These are phyloP conservation scores for Trichoderma orchidacearum DNA, from an alignment of 495 filamentous ascomycete species.

Conservation along the genomic window DNA sequence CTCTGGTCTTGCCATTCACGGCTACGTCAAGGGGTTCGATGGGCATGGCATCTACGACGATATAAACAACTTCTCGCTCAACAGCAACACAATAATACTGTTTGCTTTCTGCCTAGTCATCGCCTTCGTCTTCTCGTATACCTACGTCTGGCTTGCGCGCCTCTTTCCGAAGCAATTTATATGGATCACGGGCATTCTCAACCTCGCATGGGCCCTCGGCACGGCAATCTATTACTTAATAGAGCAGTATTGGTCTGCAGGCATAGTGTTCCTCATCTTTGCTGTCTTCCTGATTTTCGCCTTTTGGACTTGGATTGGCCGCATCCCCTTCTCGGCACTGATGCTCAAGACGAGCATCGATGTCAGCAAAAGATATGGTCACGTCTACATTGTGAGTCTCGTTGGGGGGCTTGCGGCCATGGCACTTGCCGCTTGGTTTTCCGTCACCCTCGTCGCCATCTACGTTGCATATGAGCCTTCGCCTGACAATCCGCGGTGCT, in stretches of 20 bases:
- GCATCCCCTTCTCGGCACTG: slow-evolving; percentile 79
- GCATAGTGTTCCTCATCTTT: slow-evolving; percentile 76
- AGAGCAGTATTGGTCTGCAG: slow-evolving; percentile 61
- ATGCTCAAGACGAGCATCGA: slow-evolving; percentile 86
- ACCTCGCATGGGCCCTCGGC: slow-evolving; percentile 51
- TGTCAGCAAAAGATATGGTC: slow-evolving; percentile 65
- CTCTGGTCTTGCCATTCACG: slow-evolving; percentile 61
- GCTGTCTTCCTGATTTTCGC: slow-evolving; percentile 40
- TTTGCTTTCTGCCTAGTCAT: slow-evolving; percentile 64
- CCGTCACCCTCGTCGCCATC: slow-evolving; percentile 46
- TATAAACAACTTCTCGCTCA: slow-evolving; percentile 51
- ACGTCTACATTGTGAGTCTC: slow-evolving; percentile 74
- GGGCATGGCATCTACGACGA: slow-evolving; percentile 63
- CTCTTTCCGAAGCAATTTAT: slow-evolving; percentile 82
- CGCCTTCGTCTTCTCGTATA: slow-evolving; percentile 59
- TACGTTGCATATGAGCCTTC: slow-evolving; percentile 72
- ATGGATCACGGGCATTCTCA: slow-evolving; percentile 82
- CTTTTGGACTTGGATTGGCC: slow-evolving; percentile 58
- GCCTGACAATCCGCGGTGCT: slow-evolving; percentile 52
- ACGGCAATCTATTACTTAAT: slow-evolving; percentile 62
- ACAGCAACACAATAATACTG: slow-evolving; percentile 75
- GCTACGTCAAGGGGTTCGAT: slow-evolving; percentile 51
- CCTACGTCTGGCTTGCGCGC: slow-evolving; percentile 64
- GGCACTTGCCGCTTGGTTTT: slow-evolving; percentile 55
- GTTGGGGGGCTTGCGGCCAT: slow-evolving; percentile 63